Conservation (phyloP, 805 yeast species). For the Zygosaccharomyces lentus region DNA sequence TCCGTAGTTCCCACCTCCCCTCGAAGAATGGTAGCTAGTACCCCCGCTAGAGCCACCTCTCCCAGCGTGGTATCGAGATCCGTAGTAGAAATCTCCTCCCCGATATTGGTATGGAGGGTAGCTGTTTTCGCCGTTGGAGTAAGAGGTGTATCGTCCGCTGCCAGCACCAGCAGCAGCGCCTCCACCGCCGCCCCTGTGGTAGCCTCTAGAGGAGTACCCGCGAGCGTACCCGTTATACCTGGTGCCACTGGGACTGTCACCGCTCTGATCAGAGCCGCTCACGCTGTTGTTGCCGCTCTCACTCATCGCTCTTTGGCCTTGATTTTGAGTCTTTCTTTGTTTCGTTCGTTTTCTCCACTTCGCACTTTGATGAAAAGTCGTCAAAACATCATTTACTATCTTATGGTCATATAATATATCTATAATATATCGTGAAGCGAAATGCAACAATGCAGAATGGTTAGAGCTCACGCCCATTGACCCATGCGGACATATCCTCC, state of each 20-base stretch:
- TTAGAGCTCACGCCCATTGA: conserved; percentile 43
- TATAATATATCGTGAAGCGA: background rate
- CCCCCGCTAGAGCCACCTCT: conserved; percentile 3
- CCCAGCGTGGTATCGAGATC: conserved; percentile 9
- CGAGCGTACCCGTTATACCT: conserved; percentile 10
- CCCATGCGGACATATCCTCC: conserved; percentile 63
- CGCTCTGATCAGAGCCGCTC: background rate
- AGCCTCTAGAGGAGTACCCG: conserved; percentile 9
- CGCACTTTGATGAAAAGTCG: background rate
- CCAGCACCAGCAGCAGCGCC: conserved; percentile 7
- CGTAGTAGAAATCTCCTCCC: conserved; percentile 12
- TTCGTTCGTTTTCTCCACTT: background rate
- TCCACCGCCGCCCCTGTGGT: conserved; percentile 9
- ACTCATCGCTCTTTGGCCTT: conserved; percentile 1
- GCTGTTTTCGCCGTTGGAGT: background rate
- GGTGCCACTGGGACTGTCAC: conserved; percentile 5
- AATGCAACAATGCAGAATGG: background rate
- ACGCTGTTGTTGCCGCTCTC: conserved; percentile 4
- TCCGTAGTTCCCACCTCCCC: conserved; percentile 5
- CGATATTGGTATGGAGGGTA: conserved; percentile 10
- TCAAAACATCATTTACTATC: background rate
- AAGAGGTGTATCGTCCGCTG: conserved; percentile 3
- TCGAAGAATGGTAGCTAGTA: conserved; percentile 3
- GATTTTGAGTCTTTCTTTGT: background rate
- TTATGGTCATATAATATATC: background rate